Evolutionary conservation across 257 asterid genomes (phyloP), one percentile per base, ranked within the genome.

Genomic region (Schizonepeta tenuifolia): DNA sequence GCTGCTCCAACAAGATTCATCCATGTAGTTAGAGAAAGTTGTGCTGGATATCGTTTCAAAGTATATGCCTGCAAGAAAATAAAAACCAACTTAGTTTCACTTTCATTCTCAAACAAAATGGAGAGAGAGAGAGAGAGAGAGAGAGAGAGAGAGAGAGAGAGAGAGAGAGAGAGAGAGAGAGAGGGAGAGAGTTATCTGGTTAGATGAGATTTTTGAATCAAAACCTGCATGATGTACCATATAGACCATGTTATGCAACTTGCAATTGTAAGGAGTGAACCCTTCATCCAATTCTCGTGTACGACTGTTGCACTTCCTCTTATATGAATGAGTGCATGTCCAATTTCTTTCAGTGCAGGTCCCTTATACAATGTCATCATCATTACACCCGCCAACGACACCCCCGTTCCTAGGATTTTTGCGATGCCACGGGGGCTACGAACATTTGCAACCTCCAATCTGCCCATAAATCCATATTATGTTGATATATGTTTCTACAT

Each of bases 161-260:
- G n/a, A n/a, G n/a, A n/a, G n/a, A n/a, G n/a, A n/a, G n/a, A n/a
- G n/a, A n/a, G n/a, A n/a, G n/a, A n/a, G 26, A n/a, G 49, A n/a
- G 47, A 14, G 59, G 20, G 21, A n/a, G 69, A 31, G 47, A 3
- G 13, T 2, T 33, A 18, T 60, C 8, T 61, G 67, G 36, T 35
- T 35, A 4, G 65, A 72, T 41, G 20, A 64, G 65, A 51, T 7
- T 26, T 71, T 22, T 33, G 5, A 49, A 28, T 40, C 33, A 36
- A 58, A 49, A 89, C 96, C 97, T 91, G 96, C 95, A 87, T 89
- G 70, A 89, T 87, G 80, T 82, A 89, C 86, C 87, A 70, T 17
- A 84, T 65, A 53, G 96, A 84, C 91, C 90, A 89, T 9, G 88
- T 75, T 20, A 91, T 73, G 79, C 97, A 89, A 87, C 97, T 91